A percentile compares a stretch with the other conserved stretches of the same genome.
These are phyloP conservation scores for Clathrospora elynae DNA, from an alignment of 2,329 filamentous ascomycete genomes.

Conservation along the genomic window DNA sequence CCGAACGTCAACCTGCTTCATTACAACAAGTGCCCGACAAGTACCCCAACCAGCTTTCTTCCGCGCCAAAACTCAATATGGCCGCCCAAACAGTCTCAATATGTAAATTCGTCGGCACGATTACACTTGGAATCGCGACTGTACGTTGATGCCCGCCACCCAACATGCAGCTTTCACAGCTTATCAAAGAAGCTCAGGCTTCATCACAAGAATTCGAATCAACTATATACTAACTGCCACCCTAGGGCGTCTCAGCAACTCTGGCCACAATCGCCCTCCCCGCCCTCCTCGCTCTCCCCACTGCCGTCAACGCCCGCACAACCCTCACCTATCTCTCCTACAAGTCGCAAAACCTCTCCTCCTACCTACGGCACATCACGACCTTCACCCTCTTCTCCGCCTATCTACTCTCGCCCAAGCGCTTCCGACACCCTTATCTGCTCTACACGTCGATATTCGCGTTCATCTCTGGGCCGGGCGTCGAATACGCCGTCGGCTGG, in stretches of 20 bases:
- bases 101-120: conserved; percentile 91
- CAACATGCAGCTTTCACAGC: conserved; percentile 11
- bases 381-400: conserved; percentile 75
- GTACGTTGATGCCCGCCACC: conserved; percentile 60
- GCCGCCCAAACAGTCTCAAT: conserved; percentile 75
- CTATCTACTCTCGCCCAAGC: conserved; percentile 74
- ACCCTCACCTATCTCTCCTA: conserved; percentile 64
- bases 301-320: conserved; percentile 71
- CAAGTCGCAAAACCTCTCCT: conserved; percentile 57
- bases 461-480: conserved; percentile 50
- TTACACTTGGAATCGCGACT: conserved; percentile 85
- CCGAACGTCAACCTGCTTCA: conserved; percentile 27
- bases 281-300: conserved; percentile 78
- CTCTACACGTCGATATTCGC: conserved; percentile 80
- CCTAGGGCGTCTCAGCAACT: conserved; percentile 85
- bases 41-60: neutral
- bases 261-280: conserved; percentile 79
- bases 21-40: neutral
- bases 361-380: conserved; percentile 71
- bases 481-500: conserved; percentile 45
- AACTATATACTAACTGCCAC: conserved; percentile 8
- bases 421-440: conserved; percentile 83
- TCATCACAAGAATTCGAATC: neutral
- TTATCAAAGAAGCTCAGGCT: neutral
- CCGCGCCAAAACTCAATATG: no score